A percentile compares a stretch with the other conserved stretches of the same genome.
phyloP scores from a whole-genome alignment of 805 yeast species.

The Vanderwaltozyma tropicalis region DNA sequence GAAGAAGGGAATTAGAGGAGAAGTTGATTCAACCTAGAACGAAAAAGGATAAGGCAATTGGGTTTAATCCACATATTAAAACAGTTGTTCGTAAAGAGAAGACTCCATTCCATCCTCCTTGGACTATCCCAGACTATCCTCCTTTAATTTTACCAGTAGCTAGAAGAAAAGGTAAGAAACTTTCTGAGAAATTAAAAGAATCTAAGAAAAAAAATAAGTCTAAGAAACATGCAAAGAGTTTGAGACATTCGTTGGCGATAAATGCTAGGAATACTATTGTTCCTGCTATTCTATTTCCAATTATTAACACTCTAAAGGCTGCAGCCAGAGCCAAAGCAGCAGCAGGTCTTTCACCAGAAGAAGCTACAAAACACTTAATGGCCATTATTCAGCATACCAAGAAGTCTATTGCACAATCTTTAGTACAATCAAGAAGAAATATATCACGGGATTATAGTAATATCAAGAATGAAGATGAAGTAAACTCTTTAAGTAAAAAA shows the following conservation, averaged over 20 bases:
- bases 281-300: slow-evolving; percentile 22
- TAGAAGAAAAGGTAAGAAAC: slow-evolving; percentile 13
- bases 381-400: slow-evolving; percentile 26
- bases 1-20: background rate
- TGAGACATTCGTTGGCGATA: slow-evolving; percentile 5
- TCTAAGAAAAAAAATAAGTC: slow-evolving; percentile 1
- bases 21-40: background rate
- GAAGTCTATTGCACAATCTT: slow-evolving; percentile 19
- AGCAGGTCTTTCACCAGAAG: slow-evolving; percentile 27
- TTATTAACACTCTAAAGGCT: slow-evolving; percentile 25
- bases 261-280: slow-evolving; percentile 13
- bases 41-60: background rate
- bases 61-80: slow-evolving; percentile 11
- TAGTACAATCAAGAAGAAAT: slow-evolving; percentile 13
- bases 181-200: slow-evolving; percentile 1
- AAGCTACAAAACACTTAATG: slow-evolving; percentile 21
- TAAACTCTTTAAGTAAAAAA: slow-evolving; percentile 2
- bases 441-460: slow-evolving; percentile 1
- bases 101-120: slow-evolving; percentile 26
- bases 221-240: background rate
- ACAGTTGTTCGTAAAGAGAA: slow-evolving; percentile 25
- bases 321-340: slow-evolving; percentile 28
- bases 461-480: slow-evolving; percentile 8
- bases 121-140: slow-evolving; percentile 24
- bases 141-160: slow-evolving; percentile 26